Percentiles rank a stretch among this genome's conserved stretches.
These are phyloP conservation scores for Claviceps sp. DNA, from an alignment of 2,329 filamentous ascomycete genomes.

Conservation along the genomic window DNA sequence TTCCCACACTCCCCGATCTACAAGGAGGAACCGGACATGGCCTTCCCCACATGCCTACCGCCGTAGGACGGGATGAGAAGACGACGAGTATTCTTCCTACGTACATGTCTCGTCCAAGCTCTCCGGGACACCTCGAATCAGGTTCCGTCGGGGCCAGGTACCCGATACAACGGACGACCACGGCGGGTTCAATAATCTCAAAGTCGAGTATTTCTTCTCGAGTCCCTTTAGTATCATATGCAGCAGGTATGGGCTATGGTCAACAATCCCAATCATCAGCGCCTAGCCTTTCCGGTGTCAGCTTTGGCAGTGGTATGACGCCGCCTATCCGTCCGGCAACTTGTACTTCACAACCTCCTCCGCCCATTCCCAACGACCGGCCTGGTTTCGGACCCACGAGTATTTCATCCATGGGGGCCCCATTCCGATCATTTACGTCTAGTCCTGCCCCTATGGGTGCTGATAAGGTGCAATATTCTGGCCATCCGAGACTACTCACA, in stretches of 20 bases:
- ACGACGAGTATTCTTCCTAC: constrained; percentile 45
- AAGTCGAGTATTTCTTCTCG: constrained; percentile 50
- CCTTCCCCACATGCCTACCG: constrained; percentile 43
- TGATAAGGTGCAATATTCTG: constrained; percentile 18
- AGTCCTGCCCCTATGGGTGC: constrained; percentile 18
- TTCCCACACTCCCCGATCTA: constrained; percentile 44
- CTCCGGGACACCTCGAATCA: constrained; percentile 39
- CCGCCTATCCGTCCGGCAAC: constrained; percentile 23
- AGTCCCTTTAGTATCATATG: constrained; percentile 46
- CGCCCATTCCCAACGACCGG: constrained; percentile 10
- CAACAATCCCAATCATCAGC: constrained; percentile 22
- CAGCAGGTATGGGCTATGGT: constrained; percentile 45
- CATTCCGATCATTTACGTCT: constrained; percentile 14
- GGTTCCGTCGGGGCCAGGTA: constrained; percentile 38
- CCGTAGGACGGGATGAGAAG: constrained; percentile 45
- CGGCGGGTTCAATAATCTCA: constrained; percentile 43
- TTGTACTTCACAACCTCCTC: constrained; percentile 22
- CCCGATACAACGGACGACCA: constrained; percentile 34
- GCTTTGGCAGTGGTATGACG: constrained; percentile 8
- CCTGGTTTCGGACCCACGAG: constrained; percentile 8
- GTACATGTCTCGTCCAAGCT: constrained; percentile 47
- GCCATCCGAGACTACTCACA: constrained; percentile 19
- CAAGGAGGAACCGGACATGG: constrained; percentile 25
- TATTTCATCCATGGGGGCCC: constrained; percentile 7
- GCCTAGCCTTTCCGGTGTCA: constrained; percentile 19